A percentile compares a stretch with the other conserved stretches of the same genome.
These are phyloP conservation scores for Phytophthora rubi DNA, from an alignment of 352 stramenopile species.

Conservation along the genomic window DNA sequence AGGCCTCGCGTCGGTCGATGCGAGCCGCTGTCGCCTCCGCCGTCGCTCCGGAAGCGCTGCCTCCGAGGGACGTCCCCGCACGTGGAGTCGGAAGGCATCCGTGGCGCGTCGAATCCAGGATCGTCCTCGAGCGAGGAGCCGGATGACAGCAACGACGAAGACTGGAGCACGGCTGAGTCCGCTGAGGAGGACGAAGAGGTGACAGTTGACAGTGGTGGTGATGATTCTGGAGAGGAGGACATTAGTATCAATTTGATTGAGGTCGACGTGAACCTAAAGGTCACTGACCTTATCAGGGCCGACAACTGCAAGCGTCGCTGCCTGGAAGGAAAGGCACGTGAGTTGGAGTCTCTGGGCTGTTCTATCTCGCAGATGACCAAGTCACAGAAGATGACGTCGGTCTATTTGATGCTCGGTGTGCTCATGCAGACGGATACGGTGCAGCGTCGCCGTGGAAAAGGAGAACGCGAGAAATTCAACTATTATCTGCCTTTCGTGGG, in stretches of 20 bases:
- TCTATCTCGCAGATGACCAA: slow-evolving; percentile 6
- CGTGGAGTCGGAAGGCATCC: too few species aligned
- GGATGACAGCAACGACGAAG: slow-evolving; percentile 2
- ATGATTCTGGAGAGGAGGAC: not conserved
- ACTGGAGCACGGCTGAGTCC: not conserved
- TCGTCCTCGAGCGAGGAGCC: not conserved
- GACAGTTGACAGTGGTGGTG: not conserved
- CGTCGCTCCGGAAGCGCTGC: not conserved
- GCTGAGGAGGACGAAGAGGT: not conserved
- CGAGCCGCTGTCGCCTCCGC: too few species aligned
- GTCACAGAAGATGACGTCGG: not conserved
- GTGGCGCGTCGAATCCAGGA: too few species aligned
- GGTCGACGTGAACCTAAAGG: not conserved
- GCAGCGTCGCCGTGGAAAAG: not conserved
- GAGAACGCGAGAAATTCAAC: not conserved
- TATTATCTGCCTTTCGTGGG: not conserved
- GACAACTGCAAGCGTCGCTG: slow-evolving; percentile 8
- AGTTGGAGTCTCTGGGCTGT: not conserved
- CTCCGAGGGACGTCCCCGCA: not conserved
- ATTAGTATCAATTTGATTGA: slow-evolving; percentile 17
- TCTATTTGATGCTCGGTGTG: slow-evolving; percentile 1
- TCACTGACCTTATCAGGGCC: not conserved
- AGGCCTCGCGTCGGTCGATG: too few species aligned
- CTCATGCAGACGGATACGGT: slow-evolving; percentile 10
- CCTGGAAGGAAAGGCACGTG: not conserved